These are phyloP conservation scores for Curvularia sp. DNA, from an alignment of 2,329 filamentous ascomycete species.

Conservation along the genomic window DNA sequence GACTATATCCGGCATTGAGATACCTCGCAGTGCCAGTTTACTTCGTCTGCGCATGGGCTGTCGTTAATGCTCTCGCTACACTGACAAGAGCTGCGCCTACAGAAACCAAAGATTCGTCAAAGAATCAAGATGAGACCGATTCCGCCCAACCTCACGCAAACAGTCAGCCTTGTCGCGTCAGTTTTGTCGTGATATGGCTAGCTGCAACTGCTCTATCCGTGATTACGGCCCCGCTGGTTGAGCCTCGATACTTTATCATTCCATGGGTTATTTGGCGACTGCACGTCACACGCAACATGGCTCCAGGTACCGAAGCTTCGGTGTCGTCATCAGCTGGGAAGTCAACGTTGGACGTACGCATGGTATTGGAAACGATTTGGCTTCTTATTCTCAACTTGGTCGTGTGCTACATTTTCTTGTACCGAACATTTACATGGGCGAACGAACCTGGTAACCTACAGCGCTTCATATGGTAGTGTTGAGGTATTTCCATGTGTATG, in stretches of 20 bases:
- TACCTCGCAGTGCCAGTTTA: conserved; percentile 76
- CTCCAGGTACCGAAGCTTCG: conserved; percentile 16
- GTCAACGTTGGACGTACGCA: conserved; percentile 47
- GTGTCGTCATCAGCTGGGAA: background rate
- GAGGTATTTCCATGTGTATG: background rate
- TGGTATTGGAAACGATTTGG: conserved; percentile 73
- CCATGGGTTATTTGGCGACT: conserved; percentile 94
- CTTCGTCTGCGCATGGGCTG: conserved; percentile 70
- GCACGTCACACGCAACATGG: conserved; percentile 65
- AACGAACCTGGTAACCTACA: conserved; percentile 67
- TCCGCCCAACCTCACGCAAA: conserved; percentile 13
- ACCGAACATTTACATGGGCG: conserved; percentile 71
- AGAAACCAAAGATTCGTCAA: conserved; percentile 3
- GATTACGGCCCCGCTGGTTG: conserved; percentile 87
- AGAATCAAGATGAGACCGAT: conserved; percentile 5
- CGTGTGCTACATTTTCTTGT: conserved; percentile 76
- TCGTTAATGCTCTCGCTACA: conserved; percentile 66
- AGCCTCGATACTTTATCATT: conserved; percentile 94
- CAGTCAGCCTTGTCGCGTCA: conserved; percentile 32
- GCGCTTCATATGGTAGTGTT: conserved; percentile 72
- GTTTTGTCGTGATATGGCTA: conserved; percentile 68
- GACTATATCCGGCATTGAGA: conserved; percentile 67
- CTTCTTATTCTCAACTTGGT: conserved; percentile 68
- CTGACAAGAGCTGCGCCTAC: conserved; percentile 29
- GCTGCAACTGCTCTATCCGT: conserved; percentile 78